Base-by-base conservation (phyloP, 306 rosid genomes). In the Abrus precatorius region DNA sequence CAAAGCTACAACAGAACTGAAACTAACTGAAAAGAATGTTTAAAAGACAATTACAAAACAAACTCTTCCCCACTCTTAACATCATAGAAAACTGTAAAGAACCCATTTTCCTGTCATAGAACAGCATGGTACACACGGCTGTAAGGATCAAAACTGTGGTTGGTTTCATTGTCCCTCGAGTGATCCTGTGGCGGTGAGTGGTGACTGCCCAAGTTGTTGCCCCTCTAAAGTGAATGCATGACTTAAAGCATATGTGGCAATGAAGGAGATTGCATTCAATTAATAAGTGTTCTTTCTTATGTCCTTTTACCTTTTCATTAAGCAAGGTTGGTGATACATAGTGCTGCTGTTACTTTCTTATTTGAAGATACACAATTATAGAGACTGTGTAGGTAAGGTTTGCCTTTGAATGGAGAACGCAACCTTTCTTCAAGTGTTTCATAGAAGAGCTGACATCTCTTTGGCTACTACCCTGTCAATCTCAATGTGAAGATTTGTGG, bases 1-100 rank as follows among this genome's bases (percentile, higher is more conserved):
- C 91, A 87, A 74, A 85, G 68, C 77, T 82, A 80, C 28, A 74
- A 80, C 28, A 74, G 60, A 56, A 34, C 41, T 48, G 77, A 65
- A 59, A 75, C 60, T 53, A 81, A 45, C 11, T 56, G 52, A 66
- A 60, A 50, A 3, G 30, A 73, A 52, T 77, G 66, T 64, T 54
- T 76, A 48, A 28, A 73, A 49, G 50, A 41, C 63, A 14, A 52
- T 14, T 50, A 32, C 20, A 20, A 20, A 20, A 20, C 20, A 57
- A 65, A 49, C 30, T 65, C 77, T 49, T 2, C 69, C 28, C 14
- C 27, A 38, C 36, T 52, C 34, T 33, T 10, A 43, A 11, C 45
- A 61, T 28, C 9, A 36, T 64, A 55, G 38, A 36, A 57, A 79
- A 50, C 40, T 52, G 33, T 43, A 10, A 6, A 11, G 55, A 74